Conservation (phyloP, 192 early-diverging fungal species). For the Martensiomyces pterosporus region DNA sequence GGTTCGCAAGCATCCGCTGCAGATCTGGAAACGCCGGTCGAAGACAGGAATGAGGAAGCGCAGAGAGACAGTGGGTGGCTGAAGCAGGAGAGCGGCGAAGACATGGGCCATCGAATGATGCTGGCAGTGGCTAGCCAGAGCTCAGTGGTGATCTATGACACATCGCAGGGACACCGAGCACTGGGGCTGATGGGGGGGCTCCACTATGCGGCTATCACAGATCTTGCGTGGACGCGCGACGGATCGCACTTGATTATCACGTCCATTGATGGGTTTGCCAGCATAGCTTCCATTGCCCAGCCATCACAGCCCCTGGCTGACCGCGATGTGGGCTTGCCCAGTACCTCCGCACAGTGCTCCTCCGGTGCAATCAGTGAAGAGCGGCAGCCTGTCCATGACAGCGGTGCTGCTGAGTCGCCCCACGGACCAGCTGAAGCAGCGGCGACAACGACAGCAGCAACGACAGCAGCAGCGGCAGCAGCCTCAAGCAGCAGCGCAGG, state of each 20-base stretch:
- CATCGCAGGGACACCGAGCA: slow-evolving; percentile 59
- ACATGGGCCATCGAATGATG: slow-evolving; percentile 65
- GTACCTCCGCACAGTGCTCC: no score
- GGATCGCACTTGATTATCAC: slow-evolving; percentile 71
- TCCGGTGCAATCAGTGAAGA: no score
- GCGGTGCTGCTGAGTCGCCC: no score
- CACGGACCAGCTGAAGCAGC: no score
- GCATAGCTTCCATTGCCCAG: slow-evolving; percentile 67
- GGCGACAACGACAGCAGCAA: no score
- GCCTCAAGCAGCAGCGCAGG: not conserved
- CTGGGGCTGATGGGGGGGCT: slow-evolving; percentile 71
- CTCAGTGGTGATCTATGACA: slow-evolving; percentile 82
- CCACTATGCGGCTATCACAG: slow-evolving; percentile 87
- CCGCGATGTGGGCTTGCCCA: no score
- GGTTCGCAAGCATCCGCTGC: no score
- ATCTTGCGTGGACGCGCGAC: slow-evolving; percentile 80
- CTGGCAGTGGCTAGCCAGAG: slow-evolving; percentile 86
- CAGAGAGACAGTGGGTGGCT: slow-evolving; percentile 11
- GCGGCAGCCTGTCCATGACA: no score
- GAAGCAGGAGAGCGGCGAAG: no score
- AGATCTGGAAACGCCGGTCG: no score
- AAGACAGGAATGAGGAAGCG: no score
- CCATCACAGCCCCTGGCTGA: slow-evolving; percentile 14
- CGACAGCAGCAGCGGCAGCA: not conserved
- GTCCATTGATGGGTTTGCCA: slow-evolving; percentile 86